These are phyloP conservation scores for Cercospora janseana DNA, from an alignment of 2,329 filamentous ascomycete genomes.

Conservation along the genomic window DNA sequence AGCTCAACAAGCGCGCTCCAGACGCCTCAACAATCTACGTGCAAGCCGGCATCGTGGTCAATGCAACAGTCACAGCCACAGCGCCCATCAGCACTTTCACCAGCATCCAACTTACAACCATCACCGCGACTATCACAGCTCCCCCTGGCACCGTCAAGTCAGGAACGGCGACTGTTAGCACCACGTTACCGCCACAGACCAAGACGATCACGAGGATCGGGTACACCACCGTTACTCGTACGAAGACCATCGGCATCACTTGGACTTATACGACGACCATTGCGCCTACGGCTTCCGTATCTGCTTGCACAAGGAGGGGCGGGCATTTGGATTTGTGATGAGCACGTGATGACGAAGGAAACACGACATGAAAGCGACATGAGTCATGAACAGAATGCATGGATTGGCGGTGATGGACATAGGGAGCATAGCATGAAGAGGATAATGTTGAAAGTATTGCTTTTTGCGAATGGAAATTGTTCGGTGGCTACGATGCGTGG, in stretches of 20 bases:
- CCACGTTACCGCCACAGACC: conserved; percentile 10
- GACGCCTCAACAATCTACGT: conserved; percentile 39
- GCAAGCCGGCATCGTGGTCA: conserved; percentile 31
- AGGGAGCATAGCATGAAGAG: too few relatives aligned
- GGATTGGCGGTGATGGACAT: too few relatives aligned
- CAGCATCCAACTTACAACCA: conserved; percentile 5
- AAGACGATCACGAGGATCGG: conserved; percentile 13
- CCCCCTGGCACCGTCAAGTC: conserved; percentile 18
- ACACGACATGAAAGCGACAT: too few relatives aligned
- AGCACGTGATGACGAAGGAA: background rate
- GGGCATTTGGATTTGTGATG: conserved; percentile 17
- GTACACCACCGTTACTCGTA: conserved; percentile 11
- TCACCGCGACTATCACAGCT: conserved; percentile 14
- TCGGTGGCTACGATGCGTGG: too few relatives aligned
- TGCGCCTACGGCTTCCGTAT: conserved; percentile 12
- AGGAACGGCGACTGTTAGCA: conserved; percentile 5
- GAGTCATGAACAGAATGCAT: too few relatives aligned
- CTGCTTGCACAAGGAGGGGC: conserved; percentile 17
- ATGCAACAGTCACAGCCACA: conserved; percentile 25
- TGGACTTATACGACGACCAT: conserved; percentile 21
- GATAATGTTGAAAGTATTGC: too few relatives aligned
- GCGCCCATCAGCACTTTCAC: conserved; percentile 11
- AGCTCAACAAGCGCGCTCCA: conserved; percentile 34
- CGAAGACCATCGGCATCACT: conserved; percentile 16
- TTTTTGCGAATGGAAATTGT: too few relatives aligned